Evolutionary conservation across 495 filamentous ascomycete species (phyloP), one percentile per base, ranked within the genome.

Genomic region (Diplogelasinospora grovesii): DNA sequence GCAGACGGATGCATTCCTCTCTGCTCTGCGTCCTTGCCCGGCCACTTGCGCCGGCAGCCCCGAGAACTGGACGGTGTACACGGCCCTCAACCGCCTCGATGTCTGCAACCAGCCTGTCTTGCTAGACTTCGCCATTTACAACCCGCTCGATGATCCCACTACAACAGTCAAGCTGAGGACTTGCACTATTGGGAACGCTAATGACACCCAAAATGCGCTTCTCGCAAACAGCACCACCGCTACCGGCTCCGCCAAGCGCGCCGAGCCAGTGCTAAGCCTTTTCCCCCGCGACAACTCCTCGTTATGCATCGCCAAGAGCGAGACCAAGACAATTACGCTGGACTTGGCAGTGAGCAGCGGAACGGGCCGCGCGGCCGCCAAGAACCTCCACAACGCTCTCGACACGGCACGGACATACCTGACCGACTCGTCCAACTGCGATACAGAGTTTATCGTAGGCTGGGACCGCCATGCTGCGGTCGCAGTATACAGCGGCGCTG

Each of bases 91-190:
- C 5, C 45, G 45, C 4, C 45, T 56, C n/a, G 11, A 16, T 0
- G 30, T 25, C 7, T 56, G 52, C 26, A 18, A 35, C n/a, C 9
- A 53, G 28, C 19, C 49, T 20, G 32, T 56, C 10, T 45, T 56
- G 21, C 47, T 56, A 13, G 41, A 50, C 28, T 52, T 56, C 10
- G 37, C 39, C 15, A 41, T 56, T 22, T 34, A 43, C 41, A 56
- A 29, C 20, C 41, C 49, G 0, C 44, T 53, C n/a, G 41, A 56
- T 11, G 25, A 28, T 20, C 23, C 51, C 3, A 13, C 39, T 5
- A 41, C 41, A 1, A 28, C 20, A 11, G 25, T 42, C n/a, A 53
- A 32, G 29, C 8, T 56, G 7, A 35, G 36, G 16, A 41, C 37
- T 16, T 53, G 52, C 29, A 49, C 49, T 8, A 23, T 22, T 22